These are phyloP conservation scores for Kokia cookei DNA, from an alignment of 441 rosid genomes.

Conservation along the genomic window DNA sequence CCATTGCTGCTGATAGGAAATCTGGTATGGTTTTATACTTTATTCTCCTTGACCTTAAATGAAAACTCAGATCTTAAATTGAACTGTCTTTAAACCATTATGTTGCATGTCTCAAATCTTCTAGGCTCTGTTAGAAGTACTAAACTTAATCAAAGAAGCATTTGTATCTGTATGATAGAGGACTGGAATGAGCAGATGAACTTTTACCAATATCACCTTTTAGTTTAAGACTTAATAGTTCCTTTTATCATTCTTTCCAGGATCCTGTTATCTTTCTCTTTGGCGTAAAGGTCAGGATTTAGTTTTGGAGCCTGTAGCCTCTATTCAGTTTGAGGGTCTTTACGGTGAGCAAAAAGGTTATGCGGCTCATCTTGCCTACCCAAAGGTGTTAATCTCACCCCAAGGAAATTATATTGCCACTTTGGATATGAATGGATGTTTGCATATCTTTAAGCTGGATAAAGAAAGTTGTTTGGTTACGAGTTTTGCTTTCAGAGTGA, in stretches of 20 bases:
- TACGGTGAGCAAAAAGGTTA: constrained; percentile 37
- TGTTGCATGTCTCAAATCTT: background rate
- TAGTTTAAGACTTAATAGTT: background rate
- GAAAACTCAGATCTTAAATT: constrained; percentile 10
- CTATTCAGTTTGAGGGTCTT: constrained; percentile 63
- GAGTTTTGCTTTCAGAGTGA: constrained; percentile 28
- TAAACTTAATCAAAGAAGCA: constrained; percentile 2
- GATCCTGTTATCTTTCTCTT: constrained; percentile 59
- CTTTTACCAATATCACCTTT: background rate
- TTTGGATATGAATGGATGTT: constrained; percentile 59
- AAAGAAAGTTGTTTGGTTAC: constrained; percentile 34
- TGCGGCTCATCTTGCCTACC: constrained; percentile 42
- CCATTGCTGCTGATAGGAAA: constrained; percentile 33
- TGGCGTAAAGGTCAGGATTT: constrained; percentile 50
- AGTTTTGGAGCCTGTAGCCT: constrained; percentile 49
- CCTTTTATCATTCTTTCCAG: constrained; percentile 34
- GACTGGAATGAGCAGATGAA: background rate
- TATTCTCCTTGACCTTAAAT: constrained; percentile 8
- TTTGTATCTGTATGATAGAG: background rate
- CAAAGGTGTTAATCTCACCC: constrained; percentile 79
- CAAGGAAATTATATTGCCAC: constrained; percentile 60
- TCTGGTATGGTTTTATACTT: constrained; percentile 46
- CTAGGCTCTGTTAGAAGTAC: background rate
- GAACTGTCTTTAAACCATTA: background rate
- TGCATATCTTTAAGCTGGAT: constrained; percentile 65